Evolutionary conservation across 768 basidiomycete species (phyloP).

Genomic region (Lactifluus piperatus): DNA sequence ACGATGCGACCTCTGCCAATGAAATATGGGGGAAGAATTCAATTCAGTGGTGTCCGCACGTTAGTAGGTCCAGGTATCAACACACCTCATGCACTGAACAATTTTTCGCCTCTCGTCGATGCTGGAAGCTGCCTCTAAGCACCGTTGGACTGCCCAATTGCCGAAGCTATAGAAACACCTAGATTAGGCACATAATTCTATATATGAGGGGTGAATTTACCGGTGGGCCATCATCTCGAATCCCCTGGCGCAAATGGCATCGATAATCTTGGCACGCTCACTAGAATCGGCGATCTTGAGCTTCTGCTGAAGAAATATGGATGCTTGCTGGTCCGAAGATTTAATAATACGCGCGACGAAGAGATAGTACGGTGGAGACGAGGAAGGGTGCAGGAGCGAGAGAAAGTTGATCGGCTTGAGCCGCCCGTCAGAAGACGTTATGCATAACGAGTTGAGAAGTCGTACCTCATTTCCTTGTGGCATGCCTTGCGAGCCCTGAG

Average conservation of each 20-base stretch:
- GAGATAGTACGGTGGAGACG: conserved; percentile 72
- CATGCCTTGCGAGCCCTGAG: conserved; percentile 19
- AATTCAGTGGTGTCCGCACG: neutral
- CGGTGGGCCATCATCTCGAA: conserved; percentile 92
- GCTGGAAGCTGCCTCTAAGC: conserved; percentile 71
- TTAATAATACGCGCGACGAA: conserved; percentile 84
- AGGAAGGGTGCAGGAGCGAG: conserved; percentile 75
- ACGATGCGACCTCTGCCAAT: conserved; percentile 63
- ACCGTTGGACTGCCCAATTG: conserved; percentile 87
- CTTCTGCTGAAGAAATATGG: conserved; percentile 85
- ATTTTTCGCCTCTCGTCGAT: conserved; percentile 72
- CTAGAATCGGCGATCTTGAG: conserved; percentile 75
- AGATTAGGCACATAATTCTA: neutral
- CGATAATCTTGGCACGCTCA: conserved; percentile 76
- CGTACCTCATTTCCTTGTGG: conserved; percentile 43
- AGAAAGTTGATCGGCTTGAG: conserved; percentile 81
- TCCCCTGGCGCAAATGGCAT: conserved; percentile 75
- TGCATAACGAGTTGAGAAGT: neutral
- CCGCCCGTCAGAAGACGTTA: neutral
- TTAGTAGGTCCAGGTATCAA: neutral
- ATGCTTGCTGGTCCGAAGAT: conserved; percentile 84
- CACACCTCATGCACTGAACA: conserved; percentile 77
- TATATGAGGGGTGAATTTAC: conserved; percentile 29
- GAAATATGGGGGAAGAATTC: neutral
- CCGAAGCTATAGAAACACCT: conserved; percentile 51